Conservation (phyloP, 1,139 yeast species). For the Saccharomyces hybrid region DNA sequence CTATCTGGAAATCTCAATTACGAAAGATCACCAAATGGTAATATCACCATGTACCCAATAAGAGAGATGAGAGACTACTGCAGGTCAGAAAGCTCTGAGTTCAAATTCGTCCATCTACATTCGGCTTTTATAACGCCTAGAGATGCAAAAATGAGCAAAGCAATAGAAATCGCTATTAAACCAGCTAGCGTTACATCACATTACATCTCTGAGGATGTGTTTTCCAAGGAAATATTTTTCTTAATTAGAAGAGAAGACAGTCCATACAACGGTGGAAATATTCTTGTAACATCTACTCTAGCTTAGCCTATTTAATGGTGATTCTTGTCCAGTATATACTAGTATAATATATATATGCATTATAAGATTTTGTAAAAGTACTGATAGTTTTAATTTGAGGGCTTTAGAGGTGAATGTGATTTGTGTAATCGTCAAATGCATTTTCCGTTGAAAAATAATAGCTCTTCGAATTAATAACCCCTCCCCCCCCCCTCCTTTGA, state of each 20-base stretch:
- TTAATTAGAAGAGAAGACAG: neutral
- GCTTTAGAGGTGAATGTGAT: too few species aligned
- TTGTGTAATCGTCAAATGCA: too few species aligned
- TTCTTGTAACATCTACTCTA: neutral
- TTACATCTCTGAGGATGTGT: neutral
- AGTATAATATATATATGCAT: neutral
- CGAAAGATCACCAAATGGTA: constrained; percentile 2
- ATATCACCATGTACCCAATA: constrained; percentile 6
- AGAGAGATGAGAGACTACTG: constrained; percentile 2
- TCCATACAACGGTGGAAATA: neutral
- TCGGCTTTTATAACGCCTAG: neutral
- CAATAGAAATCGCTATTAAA: neutral
- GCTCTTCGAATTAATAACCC: too few species aligned
- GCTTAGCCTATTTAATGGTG: neutral
- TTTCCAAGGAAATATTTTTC: neutral
- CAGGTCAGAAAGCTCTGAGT: neutral
- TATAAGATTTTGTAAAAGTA: neutral
- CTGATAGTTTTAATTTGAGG: too few species aligned
- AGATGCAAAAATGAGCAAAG: neutral
- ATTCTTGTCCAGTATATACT: neutral
- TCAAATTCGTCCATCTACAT: neutral
- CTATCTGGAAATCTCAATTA: constrained; percentile 9
- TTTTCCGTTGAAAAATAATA: too few species aligned
- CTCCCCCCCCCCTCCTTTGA: neutral
- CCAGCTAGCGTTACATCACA: neutral